Evolutionary conservation across 2,329 filamentous ascomycete genomes (phyloP), one percentile per base, ranked within the genome.

Genomic region (Chaetoscypha palmicola): DNA sequence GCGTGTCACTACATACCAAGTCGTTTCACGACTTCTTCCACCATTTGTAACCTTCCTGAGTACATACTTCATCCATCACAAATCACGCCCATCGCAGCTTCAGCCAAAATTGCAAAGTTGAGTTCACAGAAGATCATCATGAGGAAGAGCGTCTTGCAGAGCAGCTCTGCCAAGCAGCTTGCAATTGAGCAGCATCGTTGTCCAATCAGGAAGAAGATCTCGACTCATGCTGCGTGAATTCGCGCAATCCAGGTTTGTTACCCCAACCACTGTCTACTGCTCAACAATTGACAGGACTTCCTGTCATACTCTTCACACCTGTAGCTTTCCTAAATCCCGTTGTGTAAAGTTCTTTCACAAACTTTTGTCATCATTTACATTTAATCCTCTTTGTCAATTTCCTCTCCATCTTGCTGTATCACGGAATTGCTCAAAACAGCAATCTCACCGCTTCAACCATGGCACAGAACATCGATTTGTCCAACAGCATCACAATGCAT

Each of bases 401-500:
- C 17, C 16, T 34, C 16, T 17, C 17, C 32, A 16, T 16, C 10
- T 16, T n/a, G 4, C 17, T n/a, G 32, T 34, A 3, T 19, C 32
- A 34, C 32, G n/a, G 32, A 17, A 34, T 34, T 34, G n/a, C 4
- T 34, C 32, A 34, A 12, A 16, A 19, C 12, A 34, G 16, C 28
- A 31, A 31, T 3, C 16, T 7, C 32, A 34, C 34, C 34, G 17
- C 20, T 35, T 43, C 42, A 7, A 49, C 31, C 37, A 58, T 58
- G 55, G 46, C 55, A 5, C 41, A 50, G 20, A 48, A 23, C 21
- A 49, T 51, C 5, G 58, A 61, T 35, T 32, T 59, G n/a, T 47
- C 45, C 31, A 48, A 57, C 46, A 58, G 47, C 43, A 62, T 62
- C 35, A 60, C 58, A 4, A 55, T 59, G 51, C 57, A 60, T 40